phyloP scores from a whole-genome alignment of 306 rosid genomes.

The Hylodesmum podocarpum region DNA sequence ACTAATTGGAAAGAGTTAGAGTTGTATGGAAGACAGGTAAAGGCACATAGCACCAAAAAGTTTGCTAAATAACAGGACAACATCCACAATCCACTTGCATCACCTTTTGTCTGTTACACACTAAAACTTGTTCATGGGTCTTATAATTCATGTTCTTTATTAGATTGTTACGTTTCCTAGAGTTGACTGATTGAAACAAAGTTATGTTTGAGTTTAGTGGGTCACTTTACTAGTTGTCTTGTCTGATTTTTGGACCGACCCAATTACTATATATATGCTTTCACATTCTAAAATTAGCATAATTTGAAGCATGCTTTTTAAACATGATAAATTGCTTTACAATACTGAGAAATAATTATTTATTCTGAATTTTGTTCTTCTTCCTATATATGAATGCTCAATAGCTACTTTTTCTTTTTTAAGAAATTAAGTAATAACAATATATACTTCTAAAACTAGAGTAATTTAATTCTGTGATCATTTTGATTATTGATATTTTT shows the following conservation, averaged over 20 bases:
- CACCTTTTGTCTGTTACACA: slow-evolving; percentile 2
- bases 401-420: no score
- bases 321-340: no score
- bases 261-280: no score
- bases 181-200: slow-evolving; percentile 13
- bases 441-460: no score
- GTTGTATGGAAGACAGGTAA: slow-evolving; percentile 38
- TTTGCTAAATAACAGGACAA: background rate
- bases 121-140: background rate
- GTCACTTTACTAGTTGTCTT: background rate
- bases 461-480: no score
- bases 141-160: slow-evolving; percentile 19
- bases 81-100: slow-evolving; percentile 25
- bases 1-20: slow-evolving; percentile 30
- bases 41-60: slow-evolving; percentile 29
- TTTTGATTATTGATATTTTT: no score
- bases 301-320: no score
- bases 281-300: no score
- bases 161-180: background rate
- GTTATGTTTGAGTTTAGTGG: background rate
- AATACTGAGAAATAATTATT: no score
- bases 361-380: no score
- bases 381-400: no score
- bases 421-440: no score
- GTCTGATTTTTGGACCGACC: background rate